phyloP scores from a whole-genome alignment of 2,329 filamentous ascomycete genomes.

The Fusarium pilosicola region DNA sequence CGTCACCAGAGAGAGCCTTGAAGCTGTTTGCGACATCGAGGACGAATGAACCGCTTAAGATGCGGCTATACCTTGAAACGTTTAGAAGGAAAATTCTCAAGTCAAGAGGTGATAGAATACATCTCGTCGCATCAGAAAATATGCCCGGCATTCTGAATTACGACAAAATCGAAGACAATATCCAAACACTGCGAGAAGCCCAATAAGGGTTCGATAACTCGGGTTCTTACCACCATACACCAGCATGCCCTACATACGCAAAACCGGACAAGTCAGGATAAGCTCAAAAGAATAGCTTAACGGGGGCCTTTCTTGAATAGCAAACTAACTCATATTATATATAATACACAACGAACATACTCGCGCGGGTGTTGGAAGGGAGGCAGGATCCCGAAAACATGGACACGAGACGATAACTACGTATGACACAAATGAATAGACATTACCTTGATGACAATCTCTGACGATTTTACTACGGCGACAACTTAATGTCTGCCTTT shows the following conservation, averaged over 20 bases:
- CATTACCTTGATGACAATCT: slow-evolving; percentile 4
- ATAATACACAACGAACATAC: slow-evolving; percentile 13
- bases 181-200: neutral
- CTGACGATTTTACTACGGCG: neutral
- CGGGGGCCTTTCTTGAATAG: slow-evolving; percentile 8
- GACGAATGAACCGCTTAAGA: slow-evolving; percentile 34
- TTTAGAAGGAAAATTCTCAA: neutral
- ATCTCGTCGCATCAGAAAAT: neutral
- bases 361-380: neutral
- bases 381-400: slow-evolving; percentile 30
- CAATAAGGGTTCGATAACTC: neutral
- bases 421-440: slow-evolving; percentile 34
- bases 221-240: neutral
- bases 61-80: neutral
- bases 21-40: slow-evolving; percentile 57
- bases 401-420: slow-evolving; percentile 28
- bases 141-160: neutral
- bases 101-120: neutral
- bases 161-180: neutral
- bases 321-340: neutral
- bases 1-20: slow-evolving; percentile 67
- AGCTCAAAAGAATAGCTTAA: neutral
- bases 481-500: neutral
- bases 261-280: neutral
- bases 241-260: neutral